phyloP scores from a whole-genome alignment of 1,284 basidiomycete species.

The Melampsora americana region DNA sequence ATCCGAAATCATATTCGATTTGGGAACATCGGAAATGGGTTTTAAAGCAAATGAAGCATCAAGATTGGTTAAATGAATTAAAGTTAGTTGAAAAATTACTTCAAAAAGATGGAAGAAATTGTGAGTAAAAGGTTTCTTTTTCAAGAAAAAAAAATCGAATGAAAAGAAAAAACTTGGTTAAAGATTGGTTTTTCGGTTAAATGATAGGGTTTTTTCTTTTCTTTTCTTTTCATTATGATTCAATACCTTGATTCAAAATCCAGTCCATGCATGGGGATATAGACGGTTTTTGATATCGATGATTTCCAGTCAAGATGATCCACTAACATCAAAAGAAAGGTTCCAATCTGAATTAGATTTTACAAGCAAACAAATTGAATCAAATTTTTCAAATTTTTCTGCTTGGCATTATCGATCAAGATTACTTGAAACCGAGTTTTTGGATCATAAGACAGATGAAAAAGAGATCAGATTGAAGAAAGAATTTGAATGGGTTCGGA shows the following conservation, averaged over 20 bases:
- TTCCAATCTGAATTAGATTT: conserved; percentile 65
- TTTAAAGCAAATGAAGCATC: conserved; percentile 71
- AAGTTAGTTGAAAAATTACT: conserved; percentile 83
- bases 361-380: conserved; percentile 83
- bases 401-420: conserved; percentile 98
- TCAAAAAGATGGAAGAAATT: conserved; percentile 81
- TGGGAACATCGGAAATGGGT: conserved; percentile 97
- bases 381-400: conserved; percentile 95
- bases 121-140: conserved; percentile 62
- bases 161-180: neutral
- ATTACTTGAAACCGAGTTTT: conserved; percentile 69
- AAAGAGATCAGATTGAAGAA: conserved; percentile 60
- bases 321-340: neutral
- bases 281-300: conserved; percentile 73
- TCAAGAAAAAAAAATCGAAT: conserved; percentile 10
- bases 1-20: conserved; percentile 93
- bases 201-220: neutral
- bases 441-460: conserved; percentile 60
- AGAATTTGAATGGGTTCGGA: conserved; percentile 89
- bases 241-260: neutral
- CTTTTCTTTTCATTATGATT: neutral
- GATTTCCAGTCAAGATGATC: conserved; percentile 58
- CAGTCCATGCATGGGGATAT: conserved; percentile 91
- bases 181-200: too few relatives aligned
- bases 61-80: conserved; percentile 76